Conservation (phyloP, 1,284 basidiomycete species). For the Meripilus lineatus region DNA sequence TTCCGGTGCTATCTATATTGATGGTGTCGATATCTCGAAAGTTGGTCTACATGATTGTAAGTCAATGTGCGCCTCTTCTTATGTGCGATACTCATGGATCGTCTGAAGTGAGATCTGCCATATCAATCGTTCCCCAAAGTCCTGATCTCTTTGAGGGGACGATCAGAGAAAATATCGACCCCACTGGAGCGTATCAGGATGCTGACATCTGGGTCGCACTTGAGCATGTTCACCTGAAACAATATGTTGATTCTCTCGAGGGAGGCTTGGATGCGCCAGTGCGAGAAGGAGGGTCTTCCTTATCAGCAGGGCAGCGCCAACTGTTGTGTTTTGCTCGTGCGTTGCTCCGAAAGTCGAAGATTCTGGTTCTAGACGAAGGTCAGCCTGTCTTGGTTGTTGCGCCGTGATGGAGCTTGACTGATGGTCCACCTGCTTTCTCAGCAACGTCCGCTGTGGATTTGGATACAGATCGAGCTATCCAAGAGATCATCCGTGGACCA, state of each 20-base stretch:
- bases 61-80: constrained; percentile 21
- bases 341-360: constrained; percentile 73
- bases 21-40: constrained; percentile 79
- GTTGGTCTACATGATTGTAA: constrained; percentile 78
- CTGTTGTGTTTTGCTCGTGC: constrained; percentile 82
- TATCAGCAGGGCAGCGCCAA: constrained; percentile 84
- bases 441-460: constrained; percentile 84
- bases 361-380: constrained; percentile 90
- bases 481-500: constrained; percentile 74
- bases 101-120: constrained; percentile 55
- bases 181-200: constrained; percentile 66
- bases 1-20: constrained; percentile 76
- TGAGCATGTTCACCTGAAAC: constrained; percentile 65
- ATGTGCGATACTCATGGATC: constrained; percentile 8
- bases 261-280: constrained; percentile 75
- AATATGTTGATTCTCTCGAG: constrained; percentile 69
- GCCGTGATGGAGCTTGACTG: neutral
- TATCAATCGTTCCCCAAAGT: constrained; percentile 89
- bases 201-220: constrained; percentile 82
- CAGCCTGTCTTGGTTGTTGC: constrained; percentile 11
- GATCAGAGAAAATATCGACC: constrained; percentile 83
- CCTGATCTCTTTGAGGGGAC: constrained; percentile 84
- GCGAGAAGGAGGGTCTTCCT: constrained; percentile 77
- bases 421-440: constrained; percentile 19
- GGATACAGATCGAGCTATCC: constrained; percentile 85